Evolutionary conservation across 2,329 filamentous ascomycete species (phyloP).

Genomic region (Salinomyces thailandicus): DNA sequence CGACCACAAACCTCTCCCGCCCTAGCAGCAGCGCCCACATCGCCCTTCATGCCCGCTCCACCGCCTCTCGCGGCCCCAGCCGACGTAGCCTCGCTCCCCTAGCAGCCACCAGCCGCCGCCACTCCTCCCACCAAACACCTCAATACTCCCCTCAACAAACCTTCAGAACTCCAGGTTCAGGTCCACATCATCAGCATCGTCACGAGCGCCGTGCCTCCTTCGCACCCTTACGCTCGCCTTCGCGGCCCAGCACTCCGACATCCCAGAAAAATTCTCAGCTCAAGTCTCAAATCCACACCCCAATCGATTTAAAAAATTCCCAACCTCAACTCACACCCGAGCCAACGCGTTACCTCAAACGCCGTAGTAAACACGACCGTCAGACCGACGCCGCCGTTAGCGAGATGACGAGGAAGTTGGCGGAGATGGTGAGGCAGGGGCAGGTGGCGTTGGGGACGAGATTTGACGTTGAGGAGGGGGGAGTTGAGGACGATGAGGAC

Average conservation of each 20-base stretch:
- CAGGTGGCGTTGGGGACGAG: constrained; percentile 63
- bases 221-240: constrained; percentile 39
- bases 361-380: constrained; percentile 60
- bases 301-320: too few species aligned
- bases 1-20: constrained; percentile 20
- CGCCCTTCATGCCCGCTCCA: constrained; percentile 7
- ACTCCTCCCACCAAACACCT: too few species aligned
- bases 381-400: constrained; percentile 71
- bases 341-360: constrained; percentile 62
- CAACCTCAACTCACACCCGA: constrained; percentile 36
- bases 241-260: constrained; percentile 9
- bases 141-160: too few species aligned
- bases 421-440: constrained; percentile 81
- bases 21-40: constrained; percentile 7
- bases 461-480: constrained; percentile 28
- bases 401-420: constrained; percentile 66
- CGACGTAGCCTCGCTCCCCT: constrained; percentile 31
- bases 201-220: constrained; percentile 42
- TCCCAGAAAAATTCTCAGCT: constrained; percentile 6
- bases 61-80: constrained; percentile 23
- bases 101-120: too few species aligned
- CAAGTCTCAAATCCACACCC: too few species aligned
- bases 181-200: too few species aligned
- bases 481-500: constrained; percentile 15
- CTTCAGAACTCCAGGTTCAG: too few species aligned